phyloP scores from a whole-genome alignment of 2,329 filamentous ascomycete species.

The Exophiala oligosperma region DNA sequence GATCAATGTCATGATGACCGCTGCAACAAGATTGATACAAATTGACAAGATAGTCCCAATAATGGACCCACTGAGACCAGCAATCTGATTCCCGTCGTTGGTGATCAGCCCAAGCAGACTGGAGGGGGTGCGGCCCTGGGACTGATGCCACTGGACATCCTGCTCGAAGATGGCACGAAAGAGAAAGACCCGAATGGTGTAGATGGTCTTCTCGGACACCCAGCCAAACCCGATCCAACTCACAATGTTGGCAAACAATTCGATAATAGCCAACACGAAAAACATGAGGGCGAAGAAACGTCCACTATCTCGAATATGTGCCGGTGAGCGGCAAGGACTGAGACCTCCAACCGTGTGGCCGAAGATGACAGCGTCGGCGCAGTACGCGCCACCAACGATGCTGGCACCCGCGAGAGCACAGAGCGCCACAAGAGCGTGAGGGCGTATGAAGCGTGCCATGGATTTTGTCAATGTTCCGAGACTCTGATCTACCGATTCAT shows the following conservation, averaged over 20 bases:
- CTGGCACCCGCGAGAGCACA: slow-evolving; percentile 52
- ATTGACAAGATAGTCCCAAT: slow-evolving; percentile 26
- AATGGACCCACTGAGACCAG: slow-evolving; percentile 53
- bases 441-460: slow-evolving; percentile 41
- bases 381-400: slow-evolving; percentile 59
- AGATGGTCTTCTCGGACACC: slow-evolving; percentile 21
- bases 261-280: slow-evolving; percentile 61
- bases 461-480: neutral
- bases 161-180: slow-evolving; percentile 25
- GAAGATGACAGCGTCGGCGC: slow-evolving; percentile 60
- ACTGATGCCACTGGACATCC: slow-evolving; percentile 59
- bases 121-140: slow-evolving; percentile 61
- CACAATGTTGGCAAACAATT: slow-evolving; percentile 61
- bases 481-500: slow-evolving; percentile 30
- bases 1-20: slow-evolving; percentile 68
- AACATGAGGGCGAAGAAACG: slow-evolving; percentile 59
- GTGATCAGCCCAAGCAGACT: slow-evolving; percentile 67
- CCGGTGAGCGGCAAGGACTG: slow-evolving; percentile 53
- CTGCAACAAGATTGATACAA: slow-evolving; percentile 65
- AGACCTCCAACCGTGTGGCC: slow-evolving; percentile 59
- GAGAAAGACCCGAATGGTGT: slow-evolving; percentile 18
- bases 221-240: slow-evolving; percentile 47
- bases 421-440: slow-evolving; percentile 46
- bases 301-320: slow-evolving; percentile 51
- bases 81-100: slow-evolving; percentile 65